Base-by-base conservation (phyloP, 768 basidiomycete genomes). In the Amanita rubescens region DNA sequence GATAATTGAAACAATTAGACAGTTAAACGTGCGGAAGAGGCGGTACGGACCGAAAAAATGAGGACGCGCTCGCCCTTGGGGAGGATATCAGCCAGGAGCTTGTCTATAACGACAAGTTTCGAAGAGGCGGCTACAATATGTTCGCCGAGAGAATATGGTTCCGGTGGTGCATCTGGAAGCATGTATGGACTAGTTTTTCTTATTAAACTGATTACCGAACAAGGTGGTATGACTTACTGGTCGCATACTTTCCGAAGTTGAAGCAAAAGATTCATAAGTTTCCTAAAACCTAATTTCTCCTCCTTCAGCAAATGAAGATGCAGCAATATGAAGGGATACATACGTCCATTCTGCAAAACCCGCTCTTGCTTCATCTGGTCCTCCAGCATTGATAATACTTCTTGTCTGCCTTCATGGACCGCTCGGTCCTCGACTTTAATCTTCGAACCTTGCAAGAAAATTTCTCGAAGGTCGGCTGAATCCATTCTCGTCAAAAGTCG, bases 231-330 rank as follows among this genome's bases (percentile, higher is more conserved):
- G 19, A 62, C 79, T 30, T 57, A 81, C 78, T 87, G 85, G 60
- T 85, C 83, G 65, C 85, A 87, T 45, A 85, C 76, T 70, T 79
- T 78, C 42, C 85, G 75, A 10, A 88, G 69, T 64, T 87, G 85
- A 72, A 87, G 77, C 43, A 88, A 63, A n/a, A 87, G 70, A 63
- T 84, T 85, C 77, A 81, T 81, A 41, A 83, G 69, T 55, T 74
- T 75, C 53, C 67, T 73, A 74, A 77, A 83, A 11, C 44, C 52
- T 53, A 22, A 5, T 6, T n/a, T 2, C 50, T 71, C 79, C 81
- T 54, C 17, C 27, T 41, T 27, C 27, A n/a, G 14, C 15, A 32
- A 27, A n/a, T n/a, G n/a, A n/a, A n/a, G n/a, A n/a, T n/a, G 20
- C 14, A 15, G 15, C 5, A 24, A 44, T 2, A 5, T 30, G 3